Conservation (phyloP, 805 yeast species). For the Saturnispora kantuleensis region DNA sequence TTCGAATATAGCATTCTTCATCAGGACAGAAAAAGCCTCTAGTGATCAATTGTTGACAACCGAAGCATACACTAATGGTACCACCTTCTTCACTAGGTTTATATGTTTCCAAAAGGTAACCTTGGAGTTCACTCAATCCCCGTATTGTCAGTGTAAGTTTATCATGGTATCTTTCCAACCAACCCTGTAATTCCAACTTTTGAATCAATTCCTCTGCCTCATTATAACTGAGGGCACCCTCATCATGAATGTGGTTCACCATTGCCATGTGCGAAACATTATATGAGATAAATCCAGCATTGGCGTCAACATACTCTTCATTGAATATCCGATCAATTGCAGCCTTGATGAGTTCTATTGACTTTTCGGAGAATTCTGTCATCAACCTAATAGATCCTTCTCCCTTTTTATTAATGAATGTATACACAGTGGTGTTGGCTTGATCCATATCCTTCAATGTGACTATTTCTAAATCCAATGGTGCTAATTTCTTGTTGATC, state of each 20-base stretch:
- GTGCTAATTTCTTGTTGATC: constrained; percentile 25
- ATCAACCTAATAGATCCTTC: constrained; percentile 30
- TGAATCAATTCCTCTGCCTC: constrained; percentile 33
- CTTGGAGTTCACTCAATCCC: constrained; percentile 38
- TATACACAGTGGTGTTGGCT: constrained; percentile 24
- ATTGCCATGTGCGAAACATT: constrained; percentile 10
- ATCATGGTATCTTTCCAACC: constrained; percentile 34
- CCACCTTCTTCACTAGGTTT: constrained; percentile 31
- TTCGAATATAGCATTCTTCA: constrained; percentile 28
- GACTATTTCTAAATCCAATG: constrained; percentile 32
- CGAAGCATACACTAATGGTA: constrained; percentile 34
- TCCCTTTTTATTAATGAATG: constrained; percentile 32
- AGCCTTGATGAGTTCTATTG: constrained; percentile 38
- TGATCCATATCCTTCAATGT: constrained; percentile 25
- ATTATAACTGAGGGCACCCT: constrained; percentile 7
- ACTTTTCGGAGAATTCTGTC: constrained; percentile 28
- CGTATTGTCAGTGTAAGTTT: constrained; percentile 31
- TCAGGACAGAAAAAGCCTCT: constrained; percentile 36
- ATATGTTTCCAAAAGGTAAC: constrained; percentile 34
- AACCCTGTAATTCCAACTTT: constrained; percentile 39
- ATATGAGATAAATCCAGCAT: constrained; percentile 2
- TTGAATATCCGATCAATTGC: constrained; percentile 32
- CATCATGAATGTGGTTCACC: constrained; percentile 8
- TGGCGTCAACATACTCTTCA: constrained; percentile 11
- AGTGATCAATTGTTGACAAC: constrained; percentile 46